Percentiles rank a stretch among this genome's conserved stretches.
Evolutionary conservation across 805 yeast genomes (phyloP).

Genomic region (Ogataea dorogensis): DNA sequence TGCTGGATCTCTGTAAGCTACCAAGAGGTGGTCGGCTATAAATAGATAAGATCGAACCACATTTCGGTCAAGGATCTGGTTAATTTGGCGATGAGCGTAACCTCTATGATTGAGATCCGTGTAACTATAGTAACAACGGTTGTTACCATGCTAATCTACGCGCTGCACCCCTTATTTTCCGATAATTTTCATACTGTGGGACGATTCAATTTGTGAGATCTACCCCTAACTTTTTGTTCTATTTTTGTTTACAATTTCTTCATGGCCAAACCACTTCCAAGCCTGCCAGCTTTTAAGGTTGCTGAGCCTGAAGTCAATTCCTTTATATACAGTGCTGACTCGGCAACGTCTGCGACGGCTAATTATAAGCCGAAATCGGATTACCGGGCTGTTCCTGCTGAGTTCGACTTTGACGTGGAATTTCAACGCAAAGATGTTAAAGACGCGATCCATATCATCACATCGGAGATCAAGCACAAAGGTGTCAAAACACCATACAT

Average conservation of each 20-base stretch:
- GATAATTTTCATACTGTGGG: no score
- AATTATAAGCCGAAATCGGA: slow-evolving; percentile 30
- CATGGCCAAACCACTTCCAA: slow-evolving; percentile 26
- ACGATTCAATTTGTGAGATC: slow-evolving; percentile 2
- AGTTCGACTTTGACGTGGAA: slow-evolving; percentile 34
- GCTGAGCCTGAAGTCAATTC: slow-evolving; percentile 23
- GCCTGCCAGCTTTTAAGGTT: slow-evolving; percentile 23
- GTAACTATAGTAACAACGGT: no score
- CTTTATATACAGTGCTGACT: slow-evolving; percentile 33
- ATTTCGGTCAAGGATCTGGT: no score
- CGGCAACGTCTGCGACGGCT: slow-evolving; percentile 5
- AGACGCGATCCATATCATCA: slow-evolving; percentile 64
- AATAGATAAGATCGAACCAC: no score
- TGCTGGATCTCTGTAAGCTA: no score
- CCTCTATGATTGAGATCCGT: no score
- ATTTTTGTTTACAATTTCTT: slow-evolving; percentile 7
- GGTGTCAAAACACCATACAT: slow-evolving; percentile 70
- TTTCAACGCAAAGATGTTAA: slow-evolving; percentile 66
- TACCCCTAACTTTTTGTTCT: slow-evolving; percentile 6
- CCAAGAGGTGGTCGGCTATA: no score
- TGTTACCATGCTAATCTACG: no score
- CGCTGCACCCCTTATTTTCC: no score
- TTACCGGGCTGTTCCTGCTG: slow-evolving; percentile 23
- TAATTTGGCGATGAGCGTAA: no score
- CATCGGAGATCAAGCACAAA: slow-evolving; percentile 66